Base-by-base conservation (phyloP, 495 filamentous ascomycete genomes). In the Aspergillus cristatus region DNA sequence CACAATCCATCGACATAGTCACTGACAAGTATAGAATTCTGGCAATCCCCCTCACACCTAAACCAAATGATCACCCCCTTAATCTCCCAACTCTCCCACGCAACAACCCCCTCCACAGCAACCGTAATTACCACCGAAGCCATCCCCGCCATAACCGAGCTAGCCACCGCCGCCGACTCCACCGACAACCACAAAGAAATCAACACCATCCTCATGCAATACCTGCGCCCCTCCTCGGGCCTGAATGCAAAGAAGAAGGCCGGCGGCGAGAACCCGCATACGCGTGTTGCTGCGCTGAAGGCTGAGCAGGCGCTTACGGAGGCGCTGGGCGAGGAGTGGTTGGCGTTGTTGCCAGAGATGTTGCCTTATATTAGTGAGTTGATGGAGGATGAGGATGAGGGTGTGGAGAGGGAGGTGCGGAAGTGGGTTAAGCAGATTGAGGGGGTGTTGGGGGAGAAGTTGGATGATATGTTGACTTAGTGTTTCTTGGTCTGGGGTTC, bases 331-430 rank as follows among this genome's bases (percentile, higher is more conserved):
- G 86, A 96, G 48, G 91, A 97, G 46, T 97, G 93, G 93, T 59
- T 97, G 41, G 72, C 76, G 1, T 68, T 89, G 57, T 60, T 97
- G 55, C 84, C 89, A 0, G 90, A 98, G 71, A 94, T 95, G 79
- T 64, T 97, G 47, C 91, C 91, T 22, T 83, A 85, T 38, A 91
- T 98, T 35, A 89, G 82, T 43, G 91, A 98, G 61, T 51, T 93
- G 44, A 82, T 91, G 67, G 93, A 98, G 58, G 91, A 98, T 57
- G 91, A 94, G 45, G 86, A 96, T 45, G 90, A 96, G 60, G 67
- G 58, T 16, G 89, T 98, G 28, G 91, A 96, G 69, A 65, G 78
- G 47, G 90, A 95, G 66, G 84, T 85, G 7, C 69, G 82, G 53
- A 72, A 76, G 39, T 91, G 90, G 86, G 84, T 95, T 43, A 76